Percentiles rank a stretch among this genome's conserved stretches.
phyloP scores from a whole-genome alignment of 2,329 filamentous ascomycete species.

The Pseudopyricularia cyperi region DNA sequence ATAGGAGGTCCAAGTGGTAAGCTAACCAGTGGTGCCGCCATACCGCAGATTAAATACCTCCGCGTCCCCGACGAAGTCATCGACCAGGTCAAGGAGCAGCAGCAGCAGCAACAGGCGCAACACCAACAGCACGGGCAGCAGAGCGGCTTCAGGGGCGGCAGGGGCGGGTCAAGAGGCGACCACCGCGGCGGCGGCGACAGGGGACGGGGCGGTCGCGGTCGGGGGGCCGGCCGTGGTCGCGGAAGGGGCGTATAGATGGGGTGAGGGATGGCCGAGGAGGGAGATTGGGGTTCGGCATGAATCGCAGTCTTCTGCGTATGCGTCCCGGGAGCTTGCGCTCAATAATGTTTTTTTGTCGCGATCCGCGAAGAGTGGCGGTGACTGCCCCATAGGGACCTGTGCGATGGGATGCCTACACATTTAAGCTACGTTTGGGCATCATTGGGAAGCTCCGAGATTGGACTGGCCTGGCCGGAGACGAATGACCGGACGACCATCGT shows the following conservation, averaged over 20 bases:
- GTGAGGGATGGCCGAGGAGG: background rate
- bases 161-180: conserved; percentile 18
- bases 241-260: background rate
- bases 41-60: conserved; percentile 97
- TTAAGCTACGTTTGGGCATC: no score
- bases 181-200: conserved; percentile 1
- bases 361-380: no score
- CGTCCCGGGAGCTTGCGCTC: no score
- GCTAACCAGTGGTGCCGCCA: no score
- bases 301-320: no score
- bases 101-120: conserved; percentile 58
- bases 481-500: no score
- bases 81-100: conserved; percentile 84
- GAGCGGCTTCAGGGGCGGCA: conserved; percentile 26
- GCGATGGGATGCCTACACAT: no score
- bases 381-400: no score
- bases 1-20: background rate
- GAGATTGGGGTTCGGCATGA: no score
- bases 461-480: no score
- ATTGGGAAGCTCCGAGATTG: no score
- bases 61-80: conserved; percentile 94
- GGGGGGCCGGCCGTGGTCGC: conserved; percentile 7
- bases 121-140: conserved; percentile 30
- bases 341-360: no score
- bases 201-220: conserved; percentile 24